phyloP scores from a whole-genome alignment of 2,329 filamentous ascomycete species.

The Aaosphaeria arxii region DNA sequence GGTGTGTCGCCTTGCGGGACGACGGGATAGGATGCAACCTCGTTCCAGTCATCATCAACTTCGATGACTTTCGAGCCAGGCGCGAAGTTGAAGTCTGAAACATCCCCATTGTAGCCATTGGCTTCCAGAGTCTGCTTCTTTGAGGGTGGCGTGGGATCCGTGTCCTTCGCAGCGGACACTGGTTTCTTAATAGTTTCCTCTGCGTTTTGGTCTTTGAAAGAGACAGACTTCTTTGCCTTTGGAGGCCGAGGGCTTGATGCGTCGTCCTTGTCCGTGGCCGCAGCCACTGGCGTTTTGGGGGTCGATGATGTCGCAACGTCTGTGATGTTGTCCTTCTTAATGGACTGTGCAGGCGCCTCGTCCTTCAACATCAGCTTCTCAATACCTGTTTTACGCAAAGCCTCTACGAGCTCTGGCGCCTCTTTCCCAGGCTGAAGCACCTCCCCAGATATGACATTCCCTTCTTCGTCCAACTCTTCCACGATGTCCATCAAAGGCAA shows the following conservation, averaged over 20 bases:
- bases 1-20: constrained; percentile 71
- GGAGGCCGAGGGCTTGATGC: constrained; percentile 1
- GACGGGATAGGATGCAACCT: constrained; percentile 47
- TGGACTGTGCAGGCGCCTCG: neutral
- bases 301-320: neutral
- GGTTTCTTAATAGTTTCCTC: constrained; percentile 3
- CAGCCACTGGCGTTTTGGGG: neutral
- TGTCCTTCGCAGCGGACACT: neutral
- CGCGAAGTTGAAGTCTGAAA: constrained; percentile 27
- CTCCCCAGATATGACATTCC: constrained; percentile 66
- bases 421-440: constrained; percentile 60
- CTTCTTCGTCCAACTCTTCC: constrained; percentile 88
- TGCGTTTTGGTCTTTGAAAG: constrained; percentile 61
- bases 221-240: constrained; percentile 52
- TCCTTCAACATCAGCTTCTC: constrained; percentile 22
- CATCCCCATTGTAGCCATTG: constrained; percentile 22
- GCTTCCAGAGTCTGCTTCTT: constrained; percentile 11
- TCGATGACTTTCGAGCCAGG: constrained; percentile 40
- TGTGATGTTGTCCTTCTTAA: neutral
- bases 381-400: constrained; percentile 74
- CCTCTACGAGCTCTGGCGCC: constrained; percentile 66
- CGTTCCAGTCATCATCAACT: constrained; percentile 42
- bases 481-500: constrained; percentile 85
- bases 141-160: constrained; percentile 1
- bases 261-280: neutral